phyloP scores from a whole-genome alignment of 192 early-diverging fungal genomes.

The Coemansia furcata region DNA sequence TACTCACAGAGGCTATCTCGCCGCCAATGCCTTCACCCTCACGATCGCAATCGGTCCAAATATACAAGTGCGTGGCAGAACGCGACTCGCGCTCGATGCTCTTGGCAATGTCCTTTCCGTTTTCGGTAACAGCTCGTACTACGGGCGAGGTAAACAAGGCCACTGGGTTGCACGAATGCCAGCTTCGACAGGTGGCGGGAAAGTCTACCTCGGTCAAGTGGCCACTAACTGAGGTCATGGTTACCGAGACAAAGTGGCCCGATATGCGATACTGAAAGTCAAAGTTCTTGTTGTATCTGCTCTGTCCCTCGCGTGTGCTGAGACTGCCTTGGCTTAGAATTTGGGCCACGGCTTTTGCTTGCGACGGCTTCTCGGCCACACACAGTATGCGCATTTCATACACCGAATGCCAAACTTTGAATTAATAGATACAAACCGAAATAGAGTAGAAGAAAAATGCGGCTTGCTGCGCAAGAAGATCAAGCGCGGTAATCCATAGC shows the following conservation, averaged over 20 bases:
- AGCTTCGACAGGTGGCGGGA: conserved; percentile 54
- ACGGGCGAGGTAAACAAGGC: conserved; percentile 70
- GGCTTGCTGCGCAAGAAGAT: conserved; percentile 9
- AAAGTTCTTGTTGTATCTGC: conserved; percentile 78
- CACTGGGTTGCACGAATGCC: conserved; percentile 60
- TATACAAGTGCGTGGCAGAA: conserved; percentile 68
- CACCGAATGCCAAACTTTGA: neutral
- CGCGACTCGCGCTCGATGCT: conserved; percentile 69
- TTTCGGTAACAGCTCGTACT: conserved; percentile 51
- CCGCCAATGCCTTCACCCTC: conserved; percentile 94
- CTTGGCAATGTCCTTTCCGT: conserved; percentile 46
- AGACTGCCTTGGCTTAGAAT: conserved; percentile 66
- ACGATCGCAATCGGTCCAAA: conserved; percentile 99
- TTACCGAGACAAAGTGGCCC: conserved; percentile 57
- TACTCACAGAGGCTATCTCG: conserved; percentile 74
- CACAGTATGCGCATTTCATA: conserved; percentile 77
- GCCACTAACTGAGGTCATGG: conserved; percentile 83
- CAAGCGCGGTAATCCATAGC: neutral
- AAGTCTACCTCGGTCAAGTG: conserved; percentile 79
- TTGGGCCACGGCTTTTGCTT: conserved; percentile 75
- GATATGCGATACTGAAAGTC: conserved; percentile 66
- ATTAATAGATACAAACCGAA: neutral
- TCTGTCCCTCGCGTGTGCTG: conserved; percentile 20
- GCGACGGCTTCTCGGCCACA: conserved; percentile 94
- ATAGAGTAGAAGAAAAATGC: neutral